phyloP scores from a whole-genome alignment of 371 early-diverging fungal genomes.

The Rhizopus delemar region DNA sequence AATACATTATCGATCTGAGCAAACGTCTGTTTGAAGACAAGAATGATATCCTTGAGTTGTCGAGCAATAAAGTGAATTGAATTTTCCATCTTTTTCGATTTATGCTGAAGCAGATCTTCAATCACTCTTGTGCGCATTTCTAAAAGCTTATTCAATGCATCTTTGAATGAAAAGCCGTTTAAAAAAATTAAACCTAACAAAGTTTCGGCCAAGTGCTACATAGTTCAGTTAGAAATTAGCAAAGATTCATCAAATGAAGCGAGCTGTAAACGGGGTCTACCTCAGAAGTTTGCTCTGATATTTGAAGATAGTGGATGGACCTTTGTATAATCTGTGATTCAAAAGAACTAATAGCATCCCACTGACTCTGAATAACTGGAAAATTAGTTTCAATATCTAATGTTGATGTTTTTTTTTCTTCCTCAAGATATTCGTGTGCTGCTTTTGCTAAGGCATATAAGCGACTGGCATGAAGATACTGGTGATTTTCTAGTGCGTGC shows the following conservation, averaged over 20 bases:
- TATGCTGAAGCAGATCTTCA: constrained; percentile 29
- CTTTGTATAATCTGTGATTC: constrained; percentile 72
- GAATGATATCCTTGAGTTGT: constrained; percentile 40
- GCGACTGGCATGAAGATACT: constrained; percentile 70
- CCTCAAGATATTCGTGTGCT: constrained; percentile 66
- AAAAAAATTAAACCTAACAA: constrained; percentile 65
- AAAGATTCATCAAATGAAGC: not conserved
- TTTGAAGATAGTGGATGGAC: constrained; percentile 52
- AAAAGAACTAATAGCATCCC: constrained; percentile 82
- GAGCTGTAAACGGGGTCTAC: constrained; percentile 27
- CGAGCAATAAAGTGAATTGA: constrained; percentile 23
- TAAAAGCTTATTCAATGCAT: constrained; percentile 40
- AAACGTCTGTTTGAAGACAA: constrained; percentile 46
- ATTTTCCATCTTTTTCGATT: constrained; percentile 12
- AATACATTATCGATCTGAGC: constrained; percentile 43
- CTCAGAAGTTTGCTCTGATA: constrained; percentile 48
- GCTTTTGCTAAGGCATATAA: constrained; percentile 68
- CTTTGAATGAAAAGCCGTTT: constrained; percentile 49
- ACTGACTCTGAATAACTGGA: constrained; percentile 82
- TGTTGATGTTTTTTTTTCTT: constrained; percentile 32
- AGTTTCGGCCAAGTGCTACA: constrained; percentile 60
- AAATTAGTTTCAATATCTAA: constrained; percentile 61
- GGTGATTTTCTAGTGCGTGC: constrained; percentile 73
- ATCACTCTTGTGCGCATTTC: constrained; percentile 46
- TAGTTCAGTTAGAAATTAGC: not conserved